Base-by-base conservation (phyloP, 2,329 filamentous ascomycete species). In the Amauroascus verrucosus region DNA sequence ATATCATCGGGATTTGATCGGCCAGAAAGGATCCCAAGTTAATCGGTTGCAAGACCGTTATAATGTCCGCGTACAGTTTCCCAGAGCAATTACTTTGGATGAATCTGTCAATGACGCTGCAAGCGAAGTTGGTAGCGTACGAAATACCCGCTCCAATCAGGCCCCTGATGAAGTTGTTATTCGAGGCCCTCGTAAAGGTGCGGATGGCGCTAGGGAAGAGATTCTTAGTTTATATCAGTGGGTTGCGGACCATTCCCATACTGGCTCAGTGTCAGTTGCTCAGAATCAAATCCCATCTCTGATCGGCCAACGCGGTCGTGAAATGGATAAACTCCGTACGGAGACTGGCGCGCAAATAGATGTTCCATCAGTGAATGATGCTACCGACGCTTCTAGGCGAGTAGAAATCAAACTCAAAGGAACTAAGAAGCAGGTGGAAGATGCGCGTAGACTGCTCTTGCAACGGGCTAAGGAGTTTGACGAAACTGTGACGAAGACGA, bases 61-160 rank as follows among this genome's bases (percentile, higher is more conserved):
- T 76, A 85, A 86, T 65, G 93, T 98, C 40, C 83, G 90, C 58
- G 93, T 98, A 62, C 91, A 96, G 73, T 98, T 98, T 76, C 93
- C 93, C 38, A 87, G 89, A 66, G 75, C 77, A 47, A 72, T 68
- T 40, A 77, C 79, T 56, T 86, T 93, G 56, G 88, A 94, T 54
- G 79, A 83, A 55, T 80, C 82, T 13, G 79, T 79, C 57, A 79
- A 76, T 13, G 89, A 91, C 61, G 83, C 79, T 35, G 77, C 77
- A 26, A 85, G 83, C 58, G 85, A 91, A 55, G 74, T 75, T 49
- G 75, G 74, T 54, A 81, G 80, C 57, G 70, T 73, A 49, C 75
- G 76, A 55, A 82, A 82, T 66, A 75, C 77, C 46, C 79, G 82
- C 58, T 79, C 81, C 53, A 80, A 86, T 62, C 91, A 96, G 69